Conservation (phyloP, 192 early-diverging fungal genomes). For the Umbelopsis sp. region DNA sequence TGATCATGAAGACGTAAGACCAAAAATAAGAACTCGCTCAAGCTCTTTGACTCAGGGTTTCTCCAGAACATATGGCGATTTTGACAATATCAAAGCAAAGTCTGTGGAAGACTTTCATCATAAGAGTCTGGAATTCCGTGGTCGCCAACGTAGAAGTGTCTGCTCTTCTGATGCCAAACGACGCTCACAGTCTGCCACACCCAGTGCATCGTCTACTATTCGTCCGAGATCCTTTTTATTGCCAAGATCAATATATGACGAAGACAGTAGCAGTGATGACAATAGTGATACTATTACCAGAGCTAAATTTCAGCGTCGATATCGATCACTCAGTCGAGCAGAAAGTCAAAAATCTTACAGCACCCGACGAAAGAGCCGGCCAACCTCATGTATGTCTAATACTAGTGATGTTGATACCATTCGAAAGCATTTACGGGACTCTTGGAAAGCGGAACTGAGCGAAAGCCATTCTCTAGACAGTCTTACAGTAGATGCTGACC, state of each 20-base stretch:
- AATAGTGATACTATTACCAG: slow-evolving; percentile 10
- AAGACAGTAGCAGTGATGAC: slow-evolving; percentile 16
- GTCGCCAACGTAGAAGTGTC: slow-evolving; percentile 4
- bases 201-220: slow-evolving; percentile 3
- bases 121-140: not conserved
- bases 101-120: not conserved
- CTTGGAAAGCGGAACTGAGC: not conserved
- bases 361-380: not conserved
- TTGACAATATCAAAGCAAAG: not conserved
- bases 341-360: slow-evolving; percentile 14
- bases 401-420: slow-evolving; percentile 10
- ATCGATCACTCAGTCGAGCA: not conserved
- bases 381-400: slow-evolving; percentile 7
- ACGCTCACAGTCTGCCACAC: slow-evolving; percentile 6
- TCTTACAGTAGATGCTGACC: not conserved
- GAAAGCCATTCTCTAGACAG: slow-evolving; percentile 12
- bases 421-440: slow-evolving; percentile 12
- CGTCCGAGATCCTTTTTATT: not conserved
- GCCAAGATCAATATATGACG: not conserved
- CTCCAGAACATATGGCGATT: not conserved
- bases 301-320: slow-evolving; percentile 21
- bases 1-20: not conserved
- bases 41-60: not conserved
- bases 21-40: not conserved
- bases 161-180: slow-evolving; percentile 10